A percentile compares a stretch with the other conserved stretches of the same genome.
phyloP scores from a whole-genome alignment of 2,329 filamentous ascomycete species.

The Blastomyces percursus region DNA sequence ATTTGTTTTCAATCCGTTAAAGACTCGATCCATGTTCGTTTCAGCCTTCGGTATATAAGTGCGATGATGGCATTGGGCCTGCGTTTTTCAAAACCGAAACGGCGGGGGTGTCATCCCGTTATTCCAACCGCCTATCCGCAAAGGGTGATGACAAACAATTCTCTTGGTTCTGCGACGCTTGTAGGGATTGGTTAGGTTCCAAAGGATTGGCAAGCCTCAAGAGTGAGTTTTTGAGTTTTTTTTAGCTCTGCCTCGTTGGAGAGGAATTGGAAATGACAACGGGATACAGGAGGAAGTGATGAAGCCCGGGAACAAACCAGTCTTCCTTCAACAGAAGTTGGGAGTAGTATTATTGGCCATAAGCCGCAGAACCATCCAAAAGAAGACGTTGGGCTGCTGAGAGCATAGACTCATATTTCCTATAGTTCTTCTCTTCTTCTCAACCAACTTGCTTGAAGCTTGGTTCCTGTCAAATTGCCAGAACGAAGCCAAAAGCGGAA shows the following conservation, averaged over 20 bases:
- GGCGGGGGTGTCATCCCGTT: not conserved
- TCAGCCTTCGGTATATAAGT: not conserved
- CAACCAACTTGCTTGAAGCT: too few relatives aligned
- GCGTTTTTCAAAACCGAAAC: not conserved
- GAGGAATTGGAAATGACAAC: not conserved
- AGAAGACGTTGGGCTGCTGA: not conserved
- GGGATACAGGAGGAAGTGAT: not conserved
- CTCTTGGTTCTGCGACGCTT: not conserved
- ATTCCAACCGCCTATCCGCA: not conserved
- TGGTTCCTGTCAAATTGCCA: not conserved
- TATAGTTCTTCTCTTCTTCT: too few relatives aligned
- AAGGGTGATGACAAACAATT: not conserved
- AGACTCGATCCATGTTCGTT: conserved; percentile 1
- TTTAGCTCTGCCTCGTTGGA: not conserved
- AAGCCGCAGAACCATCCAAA: too few relatives aligned
- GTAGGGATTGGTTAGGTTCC: not conserved
- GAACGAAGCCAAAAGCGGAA: not conserved
- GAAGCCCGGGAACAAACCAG: not conserved
- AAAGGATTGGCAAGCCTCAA: not conserved
- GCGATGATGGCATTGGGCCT: not conserved
- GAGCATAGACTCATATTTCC: not conserved
- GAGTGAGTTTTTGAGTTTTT: not conserved
- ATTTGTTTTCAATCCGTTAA: not conserved
- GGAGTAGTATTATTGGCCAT: not conserved
- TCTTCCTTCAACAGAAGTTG: not conserved